A percentile compares a stretch with the other conserved stretches of the same genome.
Evolutionary conservation across 2,329 filamentous ascomycete species (phyloP).

Genomic region (Dichotomopilus funicola): DNA sequence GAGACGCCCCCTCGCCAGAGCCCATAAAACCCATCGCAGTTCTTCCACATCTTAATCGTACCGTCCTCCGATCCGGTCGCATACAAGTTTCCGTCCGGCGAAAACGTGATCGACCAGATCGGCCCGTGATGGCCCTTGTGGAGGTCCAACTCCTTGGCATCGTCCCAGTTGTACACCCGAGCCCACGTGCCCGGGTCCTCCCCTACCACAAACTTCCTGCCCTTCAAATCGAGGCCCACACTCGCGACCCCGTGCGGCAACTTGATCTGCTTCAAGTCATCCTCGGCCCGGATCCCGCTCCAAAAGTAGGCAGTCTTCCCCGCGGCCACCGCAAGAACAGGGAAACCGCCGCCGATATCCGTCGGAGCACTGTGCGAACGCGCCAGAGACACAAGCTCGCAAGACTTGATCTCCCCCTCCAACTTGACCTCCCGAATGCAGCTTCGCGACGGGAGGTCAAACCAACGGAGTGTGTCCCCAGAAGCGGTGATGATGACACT

Average conservation of each 20-base stretch:
- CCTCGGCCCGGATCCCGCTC: slow-evolving; percentile 64
- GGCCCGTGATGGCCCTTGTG: slow-evolving; percentile 97
- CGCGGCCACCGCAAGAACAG: slow-evolving; percentile 82
- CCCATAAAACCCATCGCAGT: slow-evolving; percentile 59
- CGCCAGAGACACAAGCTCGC: slow-evolving; percentile 73
- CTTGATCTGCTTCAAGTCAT: slow-evolving; percentile 69
- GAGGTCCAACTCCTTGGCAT: slow-evolving; percentile 76
- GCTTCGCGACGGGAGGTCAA: slow-evolving; percentile 72
- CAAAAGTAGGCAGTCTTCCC: slow-evolving; percentile 93
- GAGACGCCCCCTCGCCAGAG: slow-evolving; percentile 51
- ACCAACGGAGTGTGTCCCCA: slow-evolving; percentile 91
- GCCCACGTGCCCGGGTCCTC: slow-evolving; percentile 93
- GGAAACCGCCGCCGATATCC: slow-evolving; percentile 60
- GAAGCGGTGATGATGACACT: slow-evolving; percentile 87
- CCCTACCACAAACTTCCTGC: slow-evolving; percentile 80
- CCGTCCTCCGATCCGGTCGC: slow-evolving; percentile 96
- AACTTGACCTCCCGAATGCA: slow-evolving; percentile 72
- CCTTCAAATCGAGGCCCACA: slow-evolving; percentile 76
- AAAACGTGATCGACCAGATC: slow-evolving; percentile 93
- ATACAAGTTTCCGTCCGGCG: slow-evolving; percentile 91
- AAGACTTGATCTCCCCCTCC: slow-evolving; percentile 82
- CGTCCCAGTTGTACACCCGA: slow-evolving; percentile 85
- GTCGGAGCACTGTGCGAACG: slow-evolving; percentile 50
- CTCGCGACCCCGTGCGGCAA: slow-evolving; percentile 83
- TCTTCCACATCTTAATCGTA: slow-evolving; percentile 88